Conservation (phyloP, 129 eudicot species). For the Arctium lappa region DNA sequence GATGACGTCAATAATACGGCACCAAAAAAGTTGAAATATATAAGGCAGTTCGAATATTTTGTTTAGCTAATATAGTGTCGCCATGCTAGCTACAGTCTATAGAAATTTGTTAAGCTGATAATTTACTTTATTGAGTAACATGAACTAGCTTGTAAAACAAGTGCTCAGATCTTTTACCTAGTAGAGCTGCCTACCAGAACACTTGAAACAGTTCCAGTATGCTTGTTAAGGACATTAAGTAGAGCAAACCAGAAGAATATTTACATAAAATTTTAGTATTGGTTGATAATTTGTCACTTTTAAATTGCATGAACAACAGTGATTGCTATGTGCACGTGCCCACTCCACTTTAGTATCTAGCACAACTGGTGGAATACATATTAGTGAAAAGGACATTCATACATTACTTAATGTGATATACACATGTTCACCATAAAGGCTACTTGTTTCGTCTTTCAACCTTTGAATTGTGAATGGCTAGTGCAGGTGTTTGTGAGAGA, state of each 20-base stretch:
- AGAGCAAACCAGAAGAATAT: neutral
- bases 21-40: neutral
- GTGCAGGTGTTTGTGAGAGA: slow-evolving; percentile 68
- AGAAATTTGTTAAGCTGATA: slow-evolving; percentile 1
- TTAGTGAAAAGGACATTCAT: neutral
- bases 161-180: neutral
- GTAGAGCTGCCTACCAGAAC: neutral
- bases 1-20: neutral
- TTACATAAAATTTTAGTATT: neutral
- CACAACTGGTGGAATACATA: neutral
- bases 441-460: slow-evolving; percentile 14
- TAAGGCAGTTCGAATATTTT: neutral
- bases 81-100: neutral
- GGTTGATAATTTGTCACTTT: neutral
- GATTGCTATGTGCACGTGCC: neutral
- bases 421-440: slow-evolving; percentile 1
- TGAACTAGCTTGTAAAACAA: neutral
- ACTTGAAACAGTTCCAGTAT: neutral
- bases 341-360: slow-evolving; percentile 4
- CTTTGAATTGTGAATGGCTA: neutral
- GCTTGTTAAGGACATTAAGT: slow-evolving; percentile 8
- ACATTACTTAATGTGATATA: neutral
- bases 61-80: neutral
- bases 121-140: slow-evolving; percentile 8
- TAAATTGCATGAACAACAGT: neutral